A percentile compares a stretch with the other conserved stretches of the same genome.
phyloP scores from a whole-genome alignment of 1,284 basidiomycete species.

The Cryptococcus depauperatus region DNA sequence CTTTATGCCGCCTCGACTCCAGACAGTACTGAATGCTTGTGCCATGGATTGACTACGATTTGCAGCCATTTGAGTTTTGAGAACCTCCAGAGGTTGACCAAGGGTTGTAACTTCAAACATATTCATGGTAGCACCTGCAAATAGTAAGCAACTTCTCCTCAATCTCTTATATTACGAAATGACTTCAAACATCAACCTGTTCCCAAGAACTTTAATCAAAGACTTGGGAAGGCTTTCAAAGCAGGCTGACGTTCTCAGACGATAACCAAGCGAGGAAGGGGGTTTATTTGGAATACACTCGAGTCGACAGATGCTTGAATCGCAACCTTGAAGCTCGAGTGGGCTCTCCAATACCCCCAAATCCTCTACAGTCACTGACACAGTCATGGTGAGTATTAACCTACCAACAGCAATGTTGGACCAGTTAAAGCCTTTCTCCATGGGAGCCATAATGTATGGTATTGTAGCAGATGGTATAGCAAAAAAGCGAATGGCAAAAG shows the following conservation, averaged over 20 bases:
- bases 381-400: slow-evolving; percentile 31
- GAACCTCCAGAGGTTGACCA: slow-evolving; percentile 94
- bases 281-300: too few species aligned
- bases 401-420: slow-evolving; percentile 97
- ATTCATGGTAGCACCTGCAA: slow-evolving; percentile 91
- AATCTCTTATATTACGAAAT: too few species aligned
- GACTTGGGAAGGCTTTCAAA: slow-evolving; percentile 27
- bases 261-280: too few species aligned
- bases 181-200: too few species aligned
- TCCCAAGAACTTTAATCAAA: slow-evolving; percentile 4
- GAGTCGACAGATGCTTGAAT: too few species aligned
- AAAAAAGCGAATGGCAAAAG: not conserved
- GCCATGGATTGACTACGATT: slow-evolving; percentile 84
- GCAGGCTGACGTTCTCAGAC: too few species aligned
- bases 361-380: too few species aligned
- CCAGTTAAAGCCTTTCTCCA: slow-evolving; percentile 88
- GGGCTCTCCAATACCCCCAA: too few species aligned
- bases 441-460: slow-evolving; percentile 46
- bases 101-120: slow-evolving; percentile 88
- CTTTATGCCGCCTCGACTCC: slow-evolving; percentile 77
- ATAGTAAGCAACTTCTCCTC: not conserved
- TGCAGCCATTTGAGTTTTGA: slow-evolving; percentile 98
- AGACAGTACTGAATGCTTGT: slow-evolving; percentile 77
- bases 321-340: too few species aligned
- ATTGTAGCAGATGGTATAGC: not conserved